Conservation (phyloP, 2,329 filamentous ascomycete species). For the Aureobasidium sp. region DNA sequence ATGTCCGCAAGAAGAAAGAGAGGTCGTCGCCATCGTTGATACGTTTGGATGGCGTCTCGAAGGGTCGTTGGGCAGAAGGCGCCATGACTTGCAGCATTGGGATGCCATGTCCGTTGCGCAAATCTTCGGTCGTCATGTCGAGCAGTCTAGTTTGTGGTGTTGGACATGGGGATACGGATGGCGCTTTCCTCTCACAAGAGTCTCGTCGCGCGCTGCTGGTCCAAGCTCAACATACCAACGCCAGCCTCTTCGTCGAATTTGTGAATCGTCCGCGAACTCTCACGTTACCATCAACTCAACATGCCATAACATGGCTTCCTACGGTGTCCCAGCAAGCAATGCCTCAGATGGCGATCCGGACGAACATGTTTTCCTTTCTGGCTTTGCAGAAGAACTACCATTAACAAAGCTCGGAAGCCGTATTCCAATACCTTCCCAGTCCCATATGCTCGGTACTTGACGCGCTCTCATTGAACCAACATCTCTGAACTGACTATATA, state of each 20-base stretch:
- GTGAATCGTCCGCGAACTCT: neutral
- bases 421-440: neutral
- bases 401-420: neutral
- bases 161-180: neutral
- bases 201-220: neutral
- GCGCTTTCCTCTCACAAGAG: neutral
- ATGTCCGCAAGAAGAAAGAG: conserved; percentile 67
- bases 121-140: conserved; percentile 17
- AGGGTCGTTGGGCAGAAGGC: conserved; percentile 45
- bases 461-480: too few species aligned
- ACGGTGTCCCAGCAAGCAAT: neutral
- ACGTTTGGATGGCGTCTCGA: conserved; percentile 64
- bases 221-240: neutral
- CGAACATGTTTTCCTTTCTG: too few species aligned
- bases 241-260: neutral
- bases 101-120: conserved; percentile 16
- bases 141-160: neutral
- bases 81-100: conserved; percentile 38
- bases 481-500: neutral
- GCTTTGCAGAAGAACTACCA: neutral
- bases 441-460: neutral
- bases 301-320: neutral
- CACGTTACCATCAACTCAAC: neutral
- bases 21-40: conserved; percentile 86
- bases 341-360: neutral